Evolutionary conservation across 768 basidiomycete species (phyloP), one percentile per base, ranked within the genome.

Genomic region (Rhodotorula taiwanensis): DNA sequence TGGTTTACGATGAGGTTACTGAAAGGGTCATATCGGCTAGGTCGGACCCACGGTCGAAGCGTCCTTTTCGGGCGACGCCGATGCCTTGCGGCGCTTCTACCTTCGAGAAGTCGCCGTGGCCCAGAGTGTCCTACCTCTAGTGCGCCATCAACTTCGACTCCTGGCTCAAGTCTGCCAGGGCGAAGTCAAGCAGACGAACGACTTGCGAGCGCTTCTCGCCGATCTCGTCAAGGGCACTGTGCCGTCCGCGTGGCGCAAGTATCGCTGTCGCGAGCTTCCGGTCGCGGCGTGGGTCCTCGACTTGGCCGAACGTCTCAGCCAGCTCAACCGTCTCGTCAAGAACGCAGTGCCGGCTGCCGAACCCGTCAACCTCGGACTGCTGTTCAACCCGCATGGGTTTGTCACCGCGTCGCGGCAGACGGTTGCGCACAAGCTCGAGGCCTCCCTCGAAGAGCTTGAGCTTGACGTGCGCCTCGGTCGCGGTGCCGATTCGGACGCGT

Each of bases 311-410:
- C 86, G 95, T 27, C 76, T 98, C 41, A 81, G 77, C n/a, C 94
- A 98, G 74, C 82, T 98, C 43, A 83, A 91, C 55, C 76, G 78
- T 36, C 84, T 97, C 84, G 86, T 66, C 84, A 80, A 72, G 76
- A 86, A 66, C 81, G 78, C 67, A 80, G 87, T 70, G 78, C 87
- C 51, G 84, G 89, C 76, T 2, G 33, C 16, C 11, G 54, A 50
- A 0, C 66, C 69, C 15, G 87, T 95, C 49, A 90, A 89, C 88
- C 83, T 98, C 20, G 92, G 94, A 28, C 88, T 89, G 0, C 76
- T 99, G 60, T 97, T 98, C 81, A 92, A 88, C 82, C 95, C 94
- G 1, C 89, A 93, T 73, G 93, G 92, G 5, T 98, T 91, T 74
- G 82, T 98, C 71, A 97, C 94, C 1, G 94, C 94, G 3, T 93